Evolutionary conservation across 225 moss, liverwort and hornwort species (phyloP), one percentile per base, ranked within the genome.

Genomic region (Marchantia paleacea): DNA sequence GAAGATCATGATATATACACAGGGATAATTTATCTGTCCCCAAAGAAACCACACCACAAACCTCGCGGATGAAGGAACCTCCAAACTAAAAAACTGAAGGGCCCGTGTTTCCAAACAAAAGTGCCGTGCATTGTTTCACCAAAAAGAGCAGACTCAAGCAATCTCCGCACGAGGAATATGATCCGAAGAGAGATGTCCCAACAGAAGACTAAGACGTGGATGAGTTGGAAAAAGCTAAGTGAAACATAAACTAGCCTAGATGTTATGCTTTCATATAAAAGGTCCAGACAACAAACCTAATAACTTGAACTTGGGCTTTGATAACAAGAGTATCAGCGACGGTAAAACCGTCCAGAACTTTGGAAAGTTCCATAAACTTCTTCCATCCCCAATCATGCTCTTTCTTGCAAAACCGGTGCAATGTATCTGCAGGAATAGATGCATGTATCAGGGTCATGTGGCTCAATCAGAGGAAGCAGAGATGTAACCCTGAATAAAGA

Each of bases 301-400:
- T 99, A 75, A 99, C 99, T 89, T 99, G 99, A 57, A 99, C 99
- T 91, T 99, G 99, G 47, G 99, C 99, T 85, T 99, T 99, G 78
- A 99, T 99, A 53, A 99, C 99, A 64, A 99, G 99, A 67, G 95
- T 99, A 76, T 99, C 95, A 31, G 99, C 92, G 31, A 95, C 99
- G 63, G 99, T 99, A 77, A 99, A 99, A 78, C 99, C 95, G 71
- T 99, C 99, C 28, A 99, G 82, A 82, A 99, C 99, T 88, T 99
- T 99, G 57, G 99, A 99, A 47, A 99, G 95, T 89, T 99, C 99
- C 99, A 99, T 99, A 49, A 99, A 97, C 80, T 97, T 97, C 91
- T 97, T 93, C 94, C 96, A 96, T 66, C 97, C 97, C 97, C 97
- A 99, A 81, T 99, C 99, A 77, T 99, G 99, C 64, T 99, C 99